phyloP scores from a whole-genome alignment of 2,329 filamentous ascomycete species.

The Dendryphion nanum region DNA sequence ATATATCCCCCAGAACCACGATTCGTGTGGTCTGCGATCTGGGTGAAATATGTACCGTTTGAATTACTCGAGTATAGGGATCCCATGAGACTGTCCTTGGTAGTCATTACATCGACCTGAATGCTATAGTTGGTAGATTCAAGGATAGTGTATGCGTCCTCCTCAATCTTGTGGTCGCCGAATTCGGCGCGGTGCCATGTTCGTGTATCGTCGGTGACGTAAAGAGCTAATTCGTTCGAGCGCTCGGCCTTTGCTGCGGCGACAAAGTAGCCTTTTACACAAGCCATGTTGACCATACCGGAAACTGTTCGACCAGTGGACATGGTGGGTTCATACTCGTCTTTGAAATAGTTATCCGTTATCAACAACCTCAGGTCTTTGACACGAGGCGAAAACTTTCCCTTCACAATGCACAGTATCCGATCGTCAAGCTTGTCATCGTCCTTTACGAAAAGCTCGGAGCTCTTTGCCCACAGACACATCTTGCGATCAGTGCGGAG shows the following conservation, averaged over 20 bases:
- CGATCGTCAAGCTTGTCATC: conserved; percentile 64
- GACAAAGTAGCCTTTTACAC: conserved; percentile 83
- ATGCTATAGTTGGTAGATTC: conserved; percentile 98
- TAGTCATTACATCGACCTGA: conserved; percentile 87
- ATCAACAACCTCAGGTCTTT: conserved; percentile 76
- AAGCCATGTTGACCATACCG: conserved; percentile 77
- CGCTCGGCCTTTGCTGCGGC: conserved; percentile 75
- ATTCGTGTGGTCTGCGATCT: conserved; percentile 90
- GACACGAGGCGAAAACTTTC: conserved; percentile 67
- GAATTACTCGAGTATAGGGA: conserved; percentile 94
- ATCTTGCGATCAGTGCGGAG: conserved; percentile 69
- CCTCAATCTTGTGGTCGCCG: conserved; percentile 77
- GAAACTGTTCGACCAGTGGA: conserved; percentile 70
- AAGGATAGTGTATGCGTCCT: conserved; percentile 85
- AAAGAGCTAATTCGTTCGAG: conserved; percentile 89
- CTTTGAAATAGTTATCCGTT: conserved; percentile 79
- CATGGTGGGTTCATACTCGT: conserved; percentile 70
- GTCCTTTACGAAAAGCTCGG: conserved; percentile 70
- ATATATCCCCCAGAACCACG: conserved; percentile 73
- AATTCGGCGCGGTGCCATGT: conserved; percentile 94
- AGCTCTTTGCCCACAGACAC: conserved; percentile 85
- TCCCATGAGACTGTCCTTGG: conserved; percentile 69
- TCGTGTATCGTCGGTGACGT: conserved; percentile 78
- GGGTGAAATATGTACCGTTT: conserved; percentile 92
- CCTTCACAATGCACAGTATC: conserved; percentile 76